A percentile compares a stretch with the other conserved stretches of the same genome.
These are phyloP conservation scores for Takashimella koratensis DNA, from an alignment of 1,284 basidiomycete genomes.

Conservation along the genomic window DNA sequence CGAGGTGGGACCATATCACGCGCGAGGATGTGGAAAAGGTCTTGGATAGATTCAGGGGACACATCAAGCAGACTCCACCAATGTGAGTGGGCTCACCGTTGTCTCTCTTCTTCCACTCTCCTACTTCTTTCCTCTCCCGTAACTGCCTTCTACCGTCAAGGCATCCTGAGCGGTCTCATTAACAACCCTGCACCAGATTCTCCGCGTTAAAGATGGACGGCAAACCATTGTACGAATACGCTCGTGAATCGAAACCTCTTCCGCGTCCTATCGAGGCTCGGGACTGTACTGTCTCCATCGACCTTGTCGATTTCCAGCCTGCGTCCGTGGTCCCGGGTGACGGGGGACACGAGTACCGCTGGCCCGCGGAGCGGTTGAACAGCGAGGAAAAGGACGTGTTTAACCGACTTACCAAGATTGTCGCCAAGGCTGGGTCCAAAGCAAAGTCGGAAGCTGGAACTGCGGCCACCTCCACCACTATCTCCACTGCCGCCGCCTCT, in stretches of 20 bases:
- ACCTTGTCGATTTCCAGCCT: slow-evolving; percentile 55
- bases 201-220: slow-evolving; percentile 99
- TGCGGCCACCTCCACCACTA: slow-evolving; percentile 29
- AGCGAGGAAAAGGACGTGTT: slow-evolving; percentile 67
- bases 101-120: too few relatives aligned
- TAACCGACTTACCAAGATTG: slow-evolving; percentile 56
- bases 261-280: slow-evolving; percentile 89
- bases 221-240: slow-evolving; percentile 92
- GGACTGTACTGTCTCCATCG: slow-evolving; percentile 70
- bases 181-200: slow-evolving; percentile 59
- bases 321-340: slow-evolving; percentile 42
- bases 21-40: slow-evolving; percentile 66
- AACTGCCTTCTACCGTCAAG: too few relatives aligned
- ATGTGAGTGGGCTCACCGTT: too few relatives aligned
- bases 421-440: slow-evolving; percentile 34
- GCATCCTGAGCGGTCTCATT: too few relatives aligned
- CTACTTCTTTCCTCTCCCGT: too few relatives aligned
- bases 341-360: slow-evolving; percentile 58
- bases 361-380: slow-evolving; percentile 68
- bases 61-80: slow-evolving; percentile 84
- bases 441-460: slow-evolving; percentile 11
- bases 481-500: background rate
- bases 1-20: slow-evolving; percentile 81
- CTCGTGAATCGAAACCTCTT: slow-evolving; percentile 79
- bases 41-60: slow-evolving; percentile 75